Evolutionary conservation across 2,329 filamentous ascomycete genomes (phyloP), one percentile per base, ranked within the genome.

Genomic region (Fusarium bulbicola): DNA sequence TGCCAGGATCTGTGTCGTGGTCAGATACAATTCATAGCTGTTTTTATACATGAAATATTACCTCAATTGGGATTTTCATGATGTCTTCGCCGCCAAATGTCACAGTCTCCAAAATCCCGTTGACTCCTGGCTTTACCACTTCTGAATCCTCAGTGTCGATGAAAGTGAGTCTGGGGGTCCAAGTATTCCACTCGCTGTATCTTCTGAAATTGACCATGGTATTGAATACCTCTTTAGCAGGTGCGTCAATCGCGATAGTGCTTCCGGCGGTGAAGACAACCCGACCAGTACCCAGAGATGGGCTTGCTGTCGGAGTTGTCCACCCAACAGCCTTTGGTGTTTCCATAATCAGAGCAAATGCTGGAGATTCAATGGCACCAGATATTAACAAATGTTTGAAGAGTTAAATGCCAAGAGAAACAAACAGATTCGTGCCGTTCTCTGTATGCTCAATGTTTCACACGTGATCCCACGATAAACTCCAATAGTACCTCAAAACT

Each of bases 311-410:
- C 3, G 34, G 43, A 20, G 32, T 52, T 21, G 43, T 18, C 43
- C 34, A 59, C 11, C 34, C 43, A 24, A 15, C n/a, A 5, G 43
- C 57, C 14, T 18, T 50, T 39, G 12, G 10, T 3, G 5, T 3
- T 20, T 59, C 32, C 57, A 52, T 52, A 9, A 5, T 21, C 24
- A 21, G 18, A 26, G 10, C 5, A 37, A 16, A 21, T 5, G 18
- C 18, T 15, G 18, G 1, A 36, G 6, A 20, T 12, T 14, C 18
- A 24, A 2, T 3, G 7, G 1, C 11, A 21, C 24, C 10, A 16
- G 15, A 1, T 1, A 28, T n/a, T 13, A 16, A 5, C 11, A 2
- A 37, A 6, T 21, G 3, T 16, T 21, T 2, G 1, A 21, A 21
- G 14, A 37, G 7, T 13, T 1, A 5, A 37, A 26, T 52, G n/a